Base-by-base conservation (phyloP, 1,284 basidiomycete genomes). In the Microbotryum lychnidis-dioicae region DNA sequence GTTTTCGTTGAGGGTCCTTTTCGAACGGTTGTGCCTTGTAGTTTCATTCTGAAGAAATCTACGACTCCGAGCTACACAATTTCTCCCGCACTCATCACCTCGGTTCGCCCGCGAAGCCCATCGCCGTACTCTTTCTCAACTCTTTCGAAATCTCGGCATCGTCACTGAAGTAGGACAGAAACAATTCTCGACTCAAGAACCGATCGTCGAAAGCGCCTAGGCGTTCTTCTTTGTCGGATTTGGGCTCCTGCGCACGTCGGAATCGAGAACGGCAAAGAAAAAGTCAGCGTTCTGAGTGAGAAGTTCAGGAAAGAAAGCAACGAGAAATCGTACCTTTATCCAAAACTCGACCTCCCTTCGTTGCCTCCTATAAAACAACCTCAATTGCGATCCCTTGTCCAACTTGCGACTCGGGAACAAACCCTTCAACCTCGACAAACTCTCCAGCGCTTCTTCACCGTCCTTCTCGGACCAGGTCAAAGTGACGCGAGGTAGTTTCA, bases 401-500 rank as follows among this genome's bases (percentile, higher is more conserved):
- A 69, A 56, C 2, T 46, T 58, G 21, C 29, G 33, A 2, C 50
- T 21, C 18, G 67, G 65, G 59, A 69, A 69, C 61, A 64, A 61
- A 10, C 50, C 45, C 49, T 62, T 61, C 57, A 69, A 64, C 23
- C 10, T 23, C 18, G 23, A 16, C 23, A 50, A 23, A 29, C 49
- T 29, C 23, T 29, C 5, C 25, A 23, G 14, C 3, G n/a, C 44
- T 20, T 49, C 48, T 20, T 20, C 21, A 49, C 48, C 48, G 3
- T 27, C 48, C 18, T 18, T 46, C 4, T 51, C 58, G 5, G 52
- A 57, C 18, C 64, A 37, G 2, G 50, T 37, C 1, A 50, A 33
- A 0, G 63, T 56, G 16, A 33, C 66, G 21, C n/a, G 66, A 44
- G 80, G 81, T 10, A 80, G 73, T 46, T 81, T 78, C 66, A 89